Base-by-base conservation (phyloP, 768 basidiomycete genomes). In the Ramaria sp. region DNA sequence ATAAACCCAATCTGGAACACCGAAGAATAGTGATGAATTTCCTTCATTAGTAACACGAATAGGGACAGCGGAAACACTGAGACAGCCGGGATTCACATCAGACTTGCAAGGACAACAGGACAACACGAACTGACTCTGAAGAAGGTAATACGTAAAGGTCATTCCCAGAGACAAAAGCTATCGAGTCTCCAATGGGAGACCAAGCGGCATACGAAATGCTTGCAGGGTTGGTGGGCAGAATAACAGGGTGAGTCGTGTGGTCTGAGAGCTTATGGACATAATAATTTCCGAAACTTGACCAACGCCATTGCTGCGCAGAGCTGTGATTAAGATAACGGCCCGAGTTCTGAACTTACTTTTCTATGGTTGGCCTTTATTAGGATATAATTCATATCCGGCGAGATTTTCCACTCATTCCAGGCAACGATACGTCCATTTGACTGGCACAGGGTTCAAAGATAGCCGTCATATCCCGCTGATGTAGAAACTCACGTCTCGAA, bases 1-100 rank as follows among this genome's bases (percentile, higher is more conserved):
- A 66, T 94, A 94, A 4, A 97, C 95, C 95, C 96, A 98, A 65
- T 96, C 92, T 0, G 92, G 89, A 1, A 96, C 87, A 6, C 96
- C 96, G 62, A 97, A 82, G 73, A 98, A 96, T 15, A 94, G 73
- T 0, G 86, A 85, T 0, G 80, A 75, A 50, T 85, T 88, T 0
- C 96, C 96, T 13, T 83, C 79, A 1, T 73, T 70, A 1, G 95
- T 99, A 9, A 98, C 74, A 9, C 85, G 83, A 48, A 94, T 83
- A 9, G 83, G 71, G 13, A 70, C 60, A 1, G 73, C 64, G 2
- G 69, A 65, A 7, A 68, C 43, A 20, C 71, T 75, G 44, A 16
- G 55, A 43, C 47, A 44, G 53, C 10, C 57, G 12, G 44, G 25
- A n/a, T 18, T 10, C 12, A 34, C 10, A 53, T 55, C 48, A 48